Percentiles rank a stretch among this genome's conserved stretches.
These are phyloP conservation scores for Fusarium beomiforme DNA, from an alignment of 2,329 filamentous ascomycete genomes.

Conservation along the genomic window DNA sequence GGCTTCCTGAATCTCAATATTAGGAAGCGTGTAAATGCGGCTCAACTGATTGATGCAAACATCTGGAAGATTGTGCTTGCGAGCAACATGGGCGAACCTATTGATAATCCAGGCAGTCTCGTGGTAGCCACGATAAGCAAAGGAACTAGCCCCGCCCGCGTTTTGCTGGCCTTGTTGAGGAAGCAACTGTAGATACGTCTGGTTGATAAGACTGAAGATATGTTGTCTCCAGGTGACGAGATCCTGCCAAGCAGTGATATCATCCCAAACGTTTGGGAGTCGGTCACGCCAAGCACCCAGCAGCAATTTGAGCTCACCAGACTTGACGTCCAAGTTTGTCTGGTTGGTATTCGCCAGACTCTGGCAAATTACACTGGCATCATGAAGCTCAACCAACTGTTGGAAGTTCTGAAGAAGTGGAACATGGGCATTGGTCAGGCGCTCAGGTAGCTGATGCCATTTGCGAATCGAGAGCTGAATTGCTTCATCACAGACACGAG, in stretches of 20 bases:
- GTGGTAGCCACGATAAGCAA: slow-evolving; percentile 96
- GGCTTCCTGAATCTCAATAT: slow-evolving; percentile 99
- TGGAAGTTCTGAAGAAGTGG: slow-evolving; percentile 98
- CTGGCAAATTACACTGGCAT: slow-evolving; percentile 95
- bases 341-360: slow-evolving; percentile 88
- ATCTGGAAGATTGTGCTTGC: slow-evolving; percentile 95
- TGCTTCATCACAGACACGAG: slow-evolving; percentile 91
- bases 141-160: slow-evolving; percentile 84
- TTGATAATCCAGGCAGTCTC: slow-evolving; percentile 99
- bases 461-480: slow-evolving; percentile 97
- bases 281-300: slow-evolving; percentile 95
- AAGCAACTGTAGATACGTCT: slow-evolving; percentile 86
- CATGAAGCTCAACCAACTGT: slow-evolving; percentile 94
- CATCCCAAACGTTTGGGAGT: slow-evolving; percentile 97
- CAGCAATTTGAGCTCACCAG: slow-evolving; percentile 92
- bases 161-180: slow-evolving; percentile 80
- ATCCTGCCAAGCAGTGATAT: slow-evolving; percentile 99
- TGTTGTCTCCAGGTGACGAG: slow-evolving; percentile 99
- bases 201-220: slow-evolving; percentile 97
- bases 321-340: slow-evolving; percentile 90
- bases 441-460: slow-evolving; percentile 97
- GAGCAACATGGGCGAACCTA: slow-evolving; percentile 94
- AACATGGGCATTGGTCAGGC: slow-evolving; percentile 94
- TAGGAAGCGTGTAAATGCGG: slow-evolving; percentile 97
- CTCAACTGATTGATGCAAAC: slow-evolving; percentile 98